Evolutionary conservation across 2,329 filamentous ascomycete species (phyloP).

Genomic region (Huntiella bhutanensis): DNA sequence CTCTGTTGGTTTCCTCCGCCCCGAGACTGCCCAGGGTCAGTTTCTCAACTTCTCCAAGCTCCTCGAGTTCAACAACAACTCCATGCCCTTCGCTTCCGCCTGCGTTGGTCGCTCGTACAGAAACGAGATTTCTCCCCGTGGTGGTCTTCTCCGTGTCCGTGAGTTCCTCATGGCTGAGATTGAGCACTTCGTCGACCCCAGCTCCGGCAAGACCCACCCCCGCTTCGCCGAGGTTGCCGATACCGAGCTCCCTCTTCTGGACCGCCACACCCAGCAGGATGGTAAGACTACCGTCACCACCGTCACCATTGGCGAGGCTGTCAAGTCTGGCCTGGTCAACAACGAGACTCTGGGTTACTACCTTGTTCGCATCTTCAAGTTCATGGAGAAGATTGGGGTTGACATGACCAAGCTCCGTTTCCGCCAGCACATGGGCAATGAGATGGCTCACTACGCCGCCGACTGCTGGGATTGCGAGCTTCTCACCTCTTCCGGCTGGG

Average conservation of each 20-base stretch:
- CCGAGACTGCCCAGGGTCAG: conserved; percentile 94
- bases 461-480: conserved; percentile 98
- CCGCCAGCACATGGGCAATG: conserved; percentile 78
- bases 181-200: conserved; percentile 91
- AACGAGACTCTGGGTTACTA: conserved; percentile 98
- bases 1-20: conserved; percentile 65
- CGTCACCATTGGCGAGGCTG: conserved; percentile 70
- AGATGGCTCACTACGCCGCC: conserved; percentile 73
- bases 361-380: conserved; percentile 78
- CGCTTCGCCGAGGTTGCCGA: conserved; percentile 75
- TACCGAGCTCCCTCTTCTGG: conserved; percentile 65
- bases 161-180: conserved; percentile 99
- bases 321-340: conserved; percentile 65
- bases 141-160: conserved; percentile 79
- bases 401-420: conserved; percentile 82
- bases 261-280: conserved; percentile 66
- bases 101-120: conserved; percentile 96
- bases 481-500: conserved; percentile 82
- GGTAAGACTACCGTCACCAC: conserved; percentile 61
- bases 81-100: conserved; percentile 93
- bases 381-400: conserved; percentile 73
- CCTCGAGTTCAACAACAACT: conserved; percentile 84
- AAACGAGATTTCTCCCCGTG: conserved; percentile 89
- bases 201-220: conserved; percentile 82
- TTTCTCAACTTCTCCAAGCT: conserved; percentile 96